Base-by-base conservation (phyloP, 495 filamentous ascomycete genomes). In the Xylaria acuta region DNA sequence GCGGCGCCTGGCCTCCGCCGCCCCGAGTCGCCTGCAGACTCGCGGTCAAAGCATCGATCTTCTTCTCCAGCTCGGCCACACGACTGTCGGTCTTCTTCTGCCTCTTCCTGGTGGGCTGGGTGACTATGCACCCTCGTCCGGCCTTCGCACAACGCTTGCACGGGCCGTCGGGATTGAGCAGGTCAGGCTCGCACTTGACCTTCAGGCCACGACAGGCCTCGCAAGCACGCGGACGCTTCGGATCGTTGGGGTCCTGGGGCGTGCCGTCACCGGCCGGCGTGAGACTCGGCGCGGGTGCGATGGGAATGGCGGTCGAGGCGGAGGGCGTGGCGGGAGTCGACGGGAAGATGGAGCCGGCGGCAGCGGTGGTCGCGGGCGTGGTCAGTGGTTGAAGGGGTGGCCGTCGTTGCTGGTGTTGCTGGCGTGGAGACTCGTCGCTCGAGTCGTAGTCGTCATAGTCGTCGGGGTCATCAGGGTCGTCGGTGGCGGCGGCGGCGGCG, bases 31-130 rank as follows among this genome's bases (percentile, higher is more conserved):
- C 89, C 41, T 93, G 88, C 67, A 97, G 76, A 63, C 87, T 92
- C 0, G 93, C 93, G 3, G 92, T 97, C 80, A 97, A 78, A 14
- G 90, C 92, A 83, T 97, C 94, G 63, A 99, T 95, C 84, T 97
- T 97, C 83, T 91, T 93, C 82, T 99, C 96, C 53, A 99, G 84
- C 82, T 98, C 95, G 18, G 94, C 91, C 9, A 99, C 94, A 49
- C 95, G 89, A 70, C 89, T 94, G 78, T 97, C 96, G 36, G 92
- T 94, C 84, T 97, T 98, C 84, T 96, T 97, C 84, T 95, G 92
- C 38, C 95, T 86, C 81, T 97, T 98, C 18, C 94, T 86, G 16
- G 89, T 93, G 1, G 95, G 94, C 34, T 88, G 88, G 9, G 94
- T 97, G 45, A 97, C 91, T 40, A 97, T 78, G 74, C 96, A 99